Conservation (phyloP, 176 grass and related monocot genomes). For the Microstegium vimineum region DNA sequence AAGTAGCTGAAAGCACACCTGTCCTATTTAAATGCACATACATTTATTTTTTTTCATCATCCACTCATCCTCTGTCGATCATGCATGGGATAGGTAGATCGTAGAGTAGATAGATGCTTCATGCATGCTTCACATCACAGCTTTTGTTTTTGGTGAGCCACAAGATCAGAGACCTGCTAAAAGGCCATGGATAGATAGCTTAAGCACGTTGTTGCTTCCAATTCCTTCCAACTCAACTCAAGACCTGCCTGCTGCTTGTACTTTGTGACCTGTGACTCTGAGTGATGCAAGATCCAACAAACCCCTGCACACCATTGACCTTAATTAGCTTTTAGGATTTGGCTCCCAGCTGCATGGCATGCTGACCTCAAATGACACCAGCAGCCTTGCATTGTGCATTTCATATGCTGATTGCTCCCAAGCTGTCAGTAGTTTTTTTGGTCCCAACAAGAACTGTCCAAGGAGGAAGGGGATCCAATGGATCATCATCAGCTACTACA, state of each 20-base stretch:
- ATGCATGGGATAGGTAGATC: background rate
- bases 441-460: too few species aligned
- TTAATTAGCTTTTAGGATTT: background rate
- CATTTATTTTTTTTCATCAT: background rate
- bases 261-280: slow-evolving; percentile 36
- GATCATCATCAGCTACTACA: too few species aligned
- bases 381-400: background rate
- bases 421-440: too few species aligned
- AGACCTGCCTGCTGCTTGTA: slow-evolving; percentile 29
- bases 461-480: too few species aligned
- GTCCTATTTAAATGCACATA: slow-evolving; percentile 52
- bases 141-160: slow-evolving; percentile 30
- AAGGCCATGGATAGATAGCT: slow-evolving; percentile 20
- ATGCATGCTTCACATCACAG: slow-evolving; percentile 27
- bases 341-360: background rate
- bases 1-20: slow-evolving; percentile 55
- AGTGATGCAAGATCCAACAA: slow-evolving; percentile 38
- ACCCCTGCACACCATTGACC: background rate
- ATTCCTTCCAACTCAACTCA: slow-evolving; percentile 47
- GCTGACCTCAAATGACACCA: slow-evolving; percentile 49
- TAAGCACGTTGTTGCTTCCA: slow-evolving; percentile 6
- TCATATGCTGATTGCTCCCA: too few species aligned
- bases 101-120: background rate
- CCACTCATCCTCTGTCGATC: background rate
- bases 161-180: background rate